A percentile compares a stretch with the other conserved stretches of the same genome.
Conservation (phyloP, 2,329 filamentous ascomycete genomes). For the Colletotrichum eleusines region DNA sequence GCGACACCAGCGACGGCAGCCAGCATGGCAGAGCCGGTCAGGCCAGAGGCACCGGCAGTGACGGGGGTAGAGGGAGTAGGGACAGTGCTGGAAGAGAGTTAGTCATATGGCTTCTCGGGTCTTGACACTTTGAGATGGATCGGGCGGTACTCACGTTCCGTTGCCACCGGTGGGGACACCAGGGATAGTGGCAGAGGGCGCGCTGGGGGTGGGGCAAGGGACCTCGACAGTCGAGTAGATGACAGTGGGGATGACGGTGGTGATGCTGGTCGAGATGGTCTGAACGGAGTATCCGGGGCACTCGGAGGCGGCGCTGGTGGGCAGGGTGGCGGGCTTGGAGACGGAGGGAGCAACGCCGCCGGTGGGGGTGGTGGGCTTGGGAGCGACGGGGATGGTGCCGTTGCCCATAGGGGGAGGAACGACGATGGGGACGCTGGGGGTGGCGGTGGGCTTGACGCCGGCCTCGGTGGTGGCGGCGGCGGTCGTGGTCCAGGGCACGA, state of each 20-base stretch:
- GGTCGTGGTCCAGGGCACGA: conserved; percentile 54
- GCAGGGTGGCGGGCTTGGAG: conserved; percentile 42
- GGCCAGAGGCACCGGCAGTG: conserved; percentile 65
- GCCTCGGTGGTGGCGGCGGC: conserved; percentile 51
- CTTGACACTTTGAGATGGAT: not conserved
- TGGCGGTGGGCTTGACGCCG: conserved; percentile 42
- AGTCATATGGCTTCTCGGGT: conserved; percentile 34
- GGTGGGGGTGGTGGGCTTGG: conserved; percentile 43
- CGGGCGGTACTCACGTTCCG: conserved; percentile 48
- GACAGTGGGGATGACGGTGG: conserved; percentile 67
- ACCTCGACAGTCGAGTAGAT: conserved; percentile 60
- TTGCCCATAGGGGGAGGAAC: conserved; percentile 47
- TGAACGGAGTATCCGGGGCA: conserved; percentile 57
- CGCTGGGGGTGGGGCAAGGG: conserved; percentile 55
- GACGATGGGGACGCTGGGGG: conserved; percentile 43
- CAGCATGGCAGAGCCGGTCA: conserved; percentile 66
- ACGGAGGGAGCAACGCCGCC: conserved; percentile 40
- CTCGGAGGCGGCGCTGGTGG: conserved; percentile 39
- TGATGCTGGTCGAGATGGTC: conserved; percentile 67
- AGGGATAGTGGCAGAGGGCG: conserved; percentile 45
- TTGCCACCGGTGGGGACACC: conserved; percentile 42
- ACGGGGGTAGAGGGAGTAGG: conserved; percentile 49
- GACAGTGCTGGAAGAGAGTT: conserved; percentile 41
- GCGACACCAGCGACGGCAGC: conserved; percentile 67
- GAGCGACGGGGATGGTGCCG: conserved; percentile 43